phyloP scores from a whole-genome alignment of 1,139 yeast species.

The Suhomyces coccinellae region DNA sequence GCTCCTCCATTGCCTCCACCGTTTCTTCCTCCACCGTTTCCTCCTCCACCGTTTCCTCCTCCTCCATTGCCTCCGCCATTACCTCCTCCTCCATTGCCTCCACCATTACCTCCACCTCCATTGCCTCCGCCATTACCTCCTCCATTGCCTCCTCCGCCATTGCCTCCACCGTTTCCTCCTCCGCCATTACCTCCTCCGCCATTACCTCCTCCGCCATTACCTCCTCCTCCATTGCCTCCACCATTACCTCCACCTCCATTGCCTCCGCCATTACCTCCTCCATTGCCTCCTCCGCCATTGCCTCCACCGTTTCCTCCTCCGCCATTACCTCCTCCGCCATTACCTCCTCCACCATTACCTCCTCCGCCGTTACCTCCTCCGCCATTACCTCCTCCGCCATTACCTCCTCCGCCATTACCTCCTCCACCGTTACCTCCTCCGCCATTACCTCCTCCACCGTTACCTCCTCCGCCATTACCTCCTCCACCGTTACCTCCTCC shows the following conservation, averaged over 20 bases:
- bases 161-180: neutral
- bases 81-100: neutral
- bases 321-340: too few species aligned
- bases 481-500: too few species aligned
- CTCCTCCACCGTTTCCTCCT: neutral
- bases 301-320: neutral
- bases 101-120: neutral
- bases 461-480: too few species aligned
- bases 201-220: neutral
- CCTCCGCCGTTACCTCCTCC: too few species aligned
- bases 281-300: neutral
- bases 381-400: too few species aligned
- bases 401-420: too few species aligned
- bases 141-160: too few species aligned
- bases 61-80: neutral
- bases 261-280: neutral
- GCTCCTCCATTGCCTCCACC: neutral
- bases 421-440: too few species aligned
- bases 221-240: neutral
- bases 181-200: neutral
- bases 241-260: too few species aligned
- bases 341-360: too few species aligned
- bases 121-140: neutral
- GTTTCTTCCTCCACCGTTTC: neutral
- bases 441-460: too few species aligned